Base-by-base conservation (phyloP, 139 green algal genomes). In the Chlorella ohadii region DNA sequence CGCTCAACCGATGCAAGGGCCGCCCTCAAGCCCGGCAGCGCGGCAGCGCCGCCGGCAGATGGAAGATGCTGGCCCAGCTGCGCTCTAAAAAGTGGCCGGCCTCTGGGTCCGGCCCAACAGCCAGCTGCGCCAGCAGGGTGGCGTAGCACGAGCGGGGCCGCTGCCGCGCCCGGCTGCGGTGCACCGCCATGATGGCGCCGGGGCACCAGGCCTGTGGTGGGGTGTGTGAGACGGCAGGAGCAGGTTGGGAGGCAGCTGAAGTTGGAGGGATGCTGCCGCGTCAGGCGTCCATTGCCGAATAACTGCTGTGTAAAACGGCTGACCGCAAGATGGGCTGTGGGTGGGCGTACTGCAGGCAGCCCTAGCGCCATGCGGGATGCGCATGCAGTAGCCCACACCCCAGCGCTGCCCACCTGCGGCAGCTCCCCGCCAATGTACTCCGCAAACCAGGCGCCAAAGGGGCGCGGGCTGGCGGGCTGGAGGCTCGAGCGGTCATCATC, bases 391-490 rank as follows among this genome's bases (percentile, higher is more conserved):
- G n/a, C n/a, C n/a, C n/a, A n/a, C n/a, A n/a, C n/a, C n/a, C 33
- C 12, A 27, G 2, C 9, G 31, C 2, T 4, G 0, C 31, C 39
- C 65, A 72, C 65, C 41, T 12, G 6, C 9, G 71, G 71, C 41
- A 78, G 71, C 25, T 33, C 28, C 25, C 71, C 71, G 3, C 71
- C 71, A 25, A 61, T 51, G 44, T 63, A 78, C 71, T 78, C 71
- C 6, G 71, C 71, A 63, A 39, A 63, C 71, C 71, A 78, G 12
- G 16, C 19, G 6, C 71, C 71, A 39, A 63, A 78, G 28, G 71
- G 71, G 0, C 71, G 41, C 16, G 41, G 71, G 41, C 44, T 28
- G 9, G 71, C 71, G 0, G 41, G 71, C 27, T 41, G 13, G 41
- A 78, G 28, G 33, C 65, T 34, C 12, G 31, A 31, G 13, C 33